These are phyloP conservation scores for Tetracentron sinense DNA, from an alignment of 164 flowering plant species.

Conservation along the genomic window DNA sequence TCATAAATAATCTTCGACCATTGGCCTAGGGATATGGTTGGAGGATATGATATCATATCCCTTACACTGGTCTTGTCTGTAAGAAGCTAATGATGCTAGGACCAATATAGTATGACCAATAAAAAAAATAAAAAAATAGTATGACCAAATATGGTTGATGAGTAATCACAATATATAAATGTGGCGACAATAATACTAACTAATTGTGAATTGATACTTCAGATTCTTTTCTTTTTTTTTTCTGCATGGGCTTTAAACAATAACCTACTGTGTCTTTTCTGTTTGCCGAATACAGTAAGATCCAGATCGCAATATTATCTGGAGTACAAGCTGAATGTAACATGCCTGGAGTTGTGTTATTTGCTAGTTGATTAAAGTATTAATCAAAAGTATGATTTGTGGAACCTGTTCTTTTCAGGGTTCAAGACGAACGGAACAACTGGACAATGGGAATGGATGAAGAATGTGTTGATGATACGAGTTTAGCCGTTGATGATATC, in stretches of 20 bases:
- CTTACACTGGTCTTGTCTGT: no score
- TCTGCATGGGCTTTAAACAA: not conserved
- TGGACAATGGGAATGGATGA: slow-evolving; percentile 32
- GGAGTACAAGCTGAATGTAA: not conserved
- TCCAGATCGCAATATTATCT: not conserved
- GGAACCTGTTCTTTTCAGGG: slow-evolving; percentile 8
- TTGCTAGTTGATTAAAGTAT: not conserved
- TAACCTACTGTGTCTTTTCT: not conserved
- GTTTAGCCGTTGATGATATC: slow-evolving; percentile 21
- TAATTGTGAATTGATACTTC: not conserved
- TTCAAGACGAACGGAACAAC: slow-evolving; percentile 4
- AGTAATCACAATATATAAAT: not conserved
- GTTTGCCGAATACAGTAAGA: not conserved
- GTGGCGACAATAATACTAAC: not conserved
- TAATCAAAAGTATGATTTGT: not conserved
- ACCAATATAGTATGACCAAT: no score
- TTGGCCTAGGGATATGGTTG: no score
- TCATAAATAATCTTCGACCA: no score
- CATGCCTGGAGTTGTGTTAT: not conserved
- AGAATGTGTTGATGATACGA: slow-evolving; percentile 16
- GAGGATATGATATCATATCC: no score
- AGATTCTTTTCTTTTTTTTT: no score
- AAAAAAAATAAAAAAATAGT: no score
- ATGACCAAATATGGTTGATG: no score
- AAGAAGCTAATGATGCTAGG: no score